Conservation (phyloP, 306 rosid genomes). For the Aeschynomene evenia region DNA sequence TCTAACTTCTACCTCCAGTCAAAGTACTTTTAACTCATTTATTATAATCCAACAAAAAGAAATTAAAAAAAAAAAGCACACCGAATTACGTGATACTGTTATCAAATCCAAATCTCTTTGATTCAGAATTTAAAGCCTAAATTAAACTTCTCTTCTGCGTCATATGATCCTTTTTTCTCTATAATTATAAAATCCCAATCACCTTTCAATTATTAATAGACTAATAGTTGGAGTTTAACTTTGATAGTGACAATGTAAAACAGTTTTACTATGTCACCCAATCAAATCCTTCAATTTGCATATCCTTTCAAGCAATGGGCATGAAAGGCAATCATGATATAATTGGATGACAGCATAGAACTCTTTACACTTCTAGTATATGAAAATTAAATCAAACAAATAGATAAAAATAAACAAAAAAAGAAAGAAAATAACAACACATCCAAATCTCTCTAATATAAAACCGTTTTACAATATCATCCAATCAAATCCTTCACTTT, state of each 20-base stretch:
- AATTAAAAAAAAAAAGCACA: neutral
- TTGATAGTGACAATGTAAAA: no score
- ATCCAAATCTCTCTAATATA: conserved; percentile 72
- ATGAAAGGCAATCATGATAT: no score
- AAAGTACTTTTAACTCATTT: neutral
- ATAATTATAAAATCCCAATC: neutral
- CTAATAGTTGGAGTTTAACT: no score
- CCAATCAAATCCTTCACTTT: no score
- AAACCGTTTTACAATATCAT: no score
- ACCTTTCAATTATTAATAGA: neutral
- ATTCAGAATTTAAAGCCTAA: conserved; percentile 42
- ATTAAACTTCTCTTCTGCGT: neutral
- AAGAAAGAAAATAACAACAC: conserved; percentile 33
- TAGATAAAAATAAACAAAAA: neutral
- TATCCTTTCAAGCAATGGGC: no score
- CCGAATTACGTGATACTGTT: neutral
- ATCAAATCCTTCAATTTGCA: no score
- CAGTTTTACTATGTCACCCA: no score
- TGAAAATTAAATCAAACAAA: no score
- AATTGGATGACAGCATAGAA: no score
- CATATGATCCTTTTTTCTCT: neutral
- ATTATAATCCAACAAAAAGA: neutral
- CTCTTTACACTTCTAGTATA: no score
- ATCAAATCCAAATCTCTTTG: conserved; percentile 65
- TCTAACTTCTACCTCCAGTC: neutral